phyloP scores from a whole-genome alignment of 768 basidiomycete species.

The Kwoniella sp. region DNA sequence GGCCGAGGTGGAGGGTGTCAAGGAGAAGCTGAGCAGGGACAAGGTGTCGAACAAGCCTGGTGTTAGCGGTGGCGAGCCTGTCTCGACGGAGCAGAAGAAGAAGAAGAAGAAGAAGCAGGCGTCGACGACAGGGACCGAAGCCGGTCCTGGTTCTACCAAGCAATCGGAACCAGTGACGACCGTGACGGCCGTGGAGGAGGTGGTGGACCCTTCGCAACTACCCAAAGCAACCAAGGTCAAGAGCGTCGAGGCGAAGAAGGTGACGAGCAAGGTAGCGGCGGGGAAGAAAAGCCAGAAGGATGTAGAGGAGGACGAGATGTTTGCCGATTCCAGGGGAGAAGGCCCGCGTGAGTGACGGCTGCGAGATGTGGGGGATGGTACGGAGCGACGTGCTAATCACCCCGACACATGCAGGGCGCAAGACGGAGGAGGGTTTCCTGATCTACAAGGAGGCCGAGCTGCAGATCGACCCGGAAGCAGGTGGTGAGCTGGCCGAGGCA shows the following conservation, averaged over 20 bases:
- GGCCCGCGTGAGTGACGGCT: slow-evolving; percentile 40
- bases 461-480: slow-evolving; percentile 47
- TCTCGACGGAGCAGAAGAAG: background rate
- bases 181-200: slow-evolving; percentile 11
- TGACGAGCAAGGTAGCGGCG: background rate
- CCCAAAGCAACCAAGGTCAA: slow-evolving; percentile 10
- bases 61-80: too few species aligned
- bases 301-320: slow-evolving; percentile 40
- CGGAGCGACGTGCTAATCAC: too few species aligned
- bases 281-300: slow-evolving; percentile 20
- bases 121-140: too few species aligned
- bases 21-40: slow-evolving; percentile 34
- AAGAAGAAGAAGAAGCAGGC: slow-evolving; percentile 1
- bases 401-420: slow-evolving; percentile 46
- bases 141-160: background rate
- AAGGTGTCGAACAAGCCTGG: background rate
- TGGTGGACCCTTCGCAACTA: slow-evolving; percentile 21
- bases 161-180: background rate
- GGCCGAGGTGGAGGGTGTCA: slow-evolving; percentile 7
- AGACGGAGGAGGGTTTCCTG: slow-evolving; percentile 50
- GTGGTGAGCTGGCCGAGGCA: slow-evolving; percentile 30
- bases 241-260: background rate
- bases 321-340: slow-evolving; percentile 46
- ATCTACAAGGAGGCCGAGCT: slow-evolving; percentile 51
- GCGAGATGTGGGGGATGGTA: too few species aligned